These are phyloP conservation scores for Aureobasidium sp. DNA, from an alignment of 2,329 filamentous ascomycete genomes.

Conservation along the genomic window DNA sequence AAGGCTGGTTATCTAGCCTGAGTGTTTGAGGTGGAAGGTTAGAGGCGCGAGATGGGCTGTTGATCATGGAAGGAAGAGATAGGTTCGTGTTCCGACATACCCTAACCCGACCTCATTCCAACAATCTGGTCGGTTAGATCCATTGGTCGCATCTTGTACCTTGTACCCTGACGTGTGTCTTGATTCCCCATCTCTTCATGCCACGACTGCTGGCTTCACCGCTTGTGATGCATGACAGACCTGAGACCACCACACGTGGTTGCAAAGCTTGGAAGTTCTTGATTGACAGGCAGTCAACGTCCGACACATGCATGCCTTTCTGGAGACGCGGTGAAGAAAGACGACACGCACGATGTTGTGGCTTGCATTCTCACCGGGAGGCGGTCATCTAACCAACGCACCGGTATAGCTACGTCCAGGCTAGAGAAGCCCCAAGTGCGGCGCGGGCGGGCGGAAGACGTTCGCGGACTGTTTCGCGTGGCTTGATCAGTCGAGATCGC, in stretches of 20 bases:
- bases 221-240: background rate
- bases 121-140: background rate
- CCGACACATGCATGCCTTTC: background rate
- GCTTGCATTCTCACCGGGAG: background rate
- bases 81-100: background rate
- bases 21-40: background rate
- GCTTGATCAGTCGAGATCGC: background rate
- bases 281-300: background rate
- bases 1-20: background rate
- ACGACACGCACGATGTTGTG: background rate
- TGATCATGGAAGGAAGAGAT: background rate
- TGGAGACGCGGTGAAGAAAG: background rate
- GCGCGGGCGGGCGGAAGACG: constrained; percentile 4
- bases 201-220: background rate
- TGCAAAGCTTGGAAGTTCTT: background rate
- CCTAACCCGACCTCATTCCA: background rate
- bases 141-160: background rate
- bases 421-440: background rate
- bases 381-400: constrained; percentile 2
- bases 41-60: background rate
- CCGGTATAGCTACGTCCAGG: background rate
- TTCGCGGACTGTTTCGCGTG: constrained; percentile 10
- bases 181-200: background rate
- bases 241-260: background rate
- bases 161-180: background rate